Base-by-base conservation (phyloP, 1,139 yeast species). In the Debaryomyces fabryi region DNA sequence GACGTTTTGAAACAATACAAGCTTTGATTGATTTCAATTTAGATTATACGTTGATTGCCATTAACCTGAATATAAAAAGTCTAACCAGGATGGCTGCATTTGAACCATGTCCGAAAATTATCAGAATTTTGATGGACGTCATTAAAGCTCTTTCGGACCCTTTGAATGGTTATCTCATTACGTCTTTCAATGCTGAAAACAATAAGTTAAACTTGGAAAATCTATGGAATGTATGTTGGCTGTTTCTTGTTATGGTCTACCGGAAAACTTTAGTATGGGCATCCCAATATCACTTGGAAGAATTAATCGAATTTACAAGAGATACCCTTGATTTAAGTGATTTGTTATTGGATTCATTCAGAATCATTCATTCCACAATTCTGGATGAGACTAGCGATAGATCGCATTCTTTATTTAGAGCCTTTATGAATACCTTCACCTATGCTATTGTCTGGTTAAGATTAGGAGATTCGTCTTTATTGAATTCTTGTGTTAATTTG, bases 271-370 rank as follows among this genome's bases (percentile, higher is more conserved):
- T 88, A 20, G 64, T 65, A 6, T 92, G 98, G 98, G 90, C 96
- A 0, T 64, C 74, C 4, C 68, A 72, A 35, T 85, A 83, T 58
- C 81, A 79, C 42, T 73, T 82, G 32, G 76, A 76, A 0, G 79
- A 79, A 45, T 72, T 89, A 61, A 77, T 86, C 44, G 95, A 88
- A 52, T 91, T 90, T 57, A 88, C 97, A 15, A 81, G 96, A 63
- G 97, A 91, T 63, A 85, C 90, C 0, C 73, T 91, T 46, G 97
- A 92, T 56, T 74, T 88, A 44, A 86, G 96, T 55, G 85, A 85
- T 54, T 68, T 76, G 2, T 68, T 92, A 37, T 66, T 92, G 16
- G 85, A 81, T 49, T 82, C 92, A 3, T 87, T 81, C 58, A 73
- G 87, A 49, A 69, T 79, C 9, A 70, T 89, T 40, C 77, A 72